Percentiles rank a stretch among this genome's conserved stretches.
These are phyloP conservation scores for Leishmania major DNA, from an alignment of 208 protist genomes.

Conservation along the genomic window DNA sequence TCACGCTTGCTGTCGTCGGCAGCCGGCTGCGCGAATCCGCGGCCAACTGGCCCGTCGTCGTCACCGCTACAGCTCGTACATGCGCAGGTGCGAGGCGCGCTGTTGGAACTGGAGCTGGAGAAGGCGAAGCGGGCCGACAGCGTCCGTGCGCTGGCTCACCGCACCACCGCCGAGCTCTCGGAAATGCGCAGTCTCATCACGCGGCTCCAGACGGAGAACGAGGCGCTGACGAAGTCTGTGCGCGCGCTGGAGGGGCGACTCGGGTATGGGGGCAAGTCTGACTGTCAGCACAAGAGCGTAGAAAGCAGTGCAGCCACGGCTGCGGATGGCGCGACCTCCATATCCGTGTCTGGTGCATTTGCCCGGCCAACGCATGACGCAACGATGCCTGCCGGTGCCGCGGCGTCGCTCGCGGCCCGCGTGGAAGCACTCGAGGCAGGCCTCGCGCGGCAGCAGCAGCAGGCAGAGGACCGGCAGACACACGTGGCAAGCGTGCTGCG, in stretches of 20 bases:
- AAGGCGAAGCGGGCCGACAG: slow-evolving; percentile 58
- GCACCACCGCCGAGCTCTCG: slow-evolving; percentile 42
- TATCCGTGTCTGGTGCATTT: background rate
- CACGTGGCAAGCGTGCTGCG: slow-evolving; percentile 36
- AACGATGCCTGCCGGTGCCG: background rate
- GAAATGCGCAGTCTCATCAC: slow-evolving; percentile 56
- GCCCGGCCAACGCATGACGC: background rate
- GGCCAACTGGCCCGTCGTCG: background rate
- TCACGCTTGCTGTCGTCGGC: background rate
- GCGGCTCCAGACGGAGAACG: slow-evolving; percentile 72
- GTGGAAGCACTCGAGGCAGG: slow-evolving; percentile 61
- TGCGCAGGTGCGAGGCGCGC: slow-evolving; percentile 54
- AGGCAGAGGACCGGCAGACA: slow-evolving; percentile 53
- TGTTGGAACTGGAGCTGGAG: slow-evolving; percentile 77
- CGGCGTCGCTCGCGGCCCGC: slow-evolving; percentile 27
- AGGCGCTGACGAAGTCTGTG: slow-evolving; percentile 51
- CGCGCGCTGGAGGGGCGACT: slow-evolving; percentile 50
- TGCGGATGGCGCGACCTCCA: background rate
- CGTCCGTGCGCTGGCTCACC: slow-evolving; percentile 52
- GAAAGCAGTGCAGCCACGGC: background rate
- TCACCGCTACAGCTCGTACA: slow-evolving; percentile 41
- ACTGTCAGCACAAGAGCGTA: background rate
- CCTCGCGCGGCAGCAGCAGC: slow-evolving; percentile 47
- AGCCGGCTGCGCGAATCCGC: background rate
- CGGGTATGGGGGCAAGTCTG: slow-evolving; percentile 13